Evolutionary conservation across 768 basidiomycete genomes (phyloP).

Genomic region (Russula earlei): DNA sequence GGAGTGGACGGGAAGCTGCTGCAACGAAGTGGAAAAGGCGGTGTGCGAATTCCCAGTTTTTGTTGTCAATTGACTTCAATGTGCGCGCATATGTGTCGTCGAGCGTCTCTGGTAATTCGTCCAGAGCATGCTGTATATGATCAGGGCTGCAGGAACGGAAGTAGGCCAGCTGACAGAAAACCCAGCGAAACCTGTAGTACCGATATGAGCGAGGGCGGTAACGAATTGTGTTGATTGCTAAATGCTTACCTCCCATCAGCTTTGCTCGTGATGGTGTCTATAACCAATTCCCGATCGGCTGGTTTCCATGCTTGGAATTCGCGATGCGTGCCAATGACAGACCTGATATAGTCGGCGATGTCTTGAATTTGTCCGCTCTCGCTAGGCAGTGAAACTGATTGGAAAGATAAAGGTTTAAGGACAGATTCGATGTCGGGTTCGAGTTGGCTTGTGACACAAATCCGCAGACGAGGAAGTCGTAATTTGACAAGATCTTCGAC

Average conservation of each 20-base stretch:
- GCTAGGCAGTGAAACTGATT: background rate
- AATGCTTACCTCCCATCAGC: background rate
- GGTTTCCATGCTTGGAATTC: background rate
- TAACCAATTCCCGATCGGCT: background rate
- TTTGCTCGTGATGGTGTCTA: background rate
- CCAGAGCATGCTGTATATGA: background rate
- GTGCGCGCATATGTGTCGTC: background rate
- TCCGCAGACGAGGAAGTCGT: background rate
- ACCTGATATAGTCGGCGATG: background rate
- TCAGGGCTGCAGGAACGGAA: background rate
- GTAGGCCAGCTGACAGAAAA: background rate
- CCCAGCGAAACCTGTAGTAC: background rate
- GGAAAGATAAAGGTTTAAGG: background rate
- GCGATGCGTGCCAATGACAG: background rate
- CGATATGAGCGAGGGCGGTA: too few species aligned
- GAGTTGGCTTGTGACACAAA: background rate
- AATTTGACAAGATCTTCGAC: background rate
- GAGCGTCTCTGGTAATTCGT: background rate
- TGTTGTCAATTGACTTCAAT: background rate
- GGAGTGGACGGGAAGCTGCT: background rate
- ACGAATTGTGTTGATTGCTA: too few species aligned
- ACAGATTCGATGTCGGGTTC: background rate
- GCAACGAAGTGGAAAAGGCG: background rate
- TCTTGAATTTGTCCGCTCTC: background rate
- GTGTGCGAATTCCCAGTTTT: background rate